Conservation (phyloP, 352 stramenopile genomes). For the Halophytophthora batemanensis region DNA sequence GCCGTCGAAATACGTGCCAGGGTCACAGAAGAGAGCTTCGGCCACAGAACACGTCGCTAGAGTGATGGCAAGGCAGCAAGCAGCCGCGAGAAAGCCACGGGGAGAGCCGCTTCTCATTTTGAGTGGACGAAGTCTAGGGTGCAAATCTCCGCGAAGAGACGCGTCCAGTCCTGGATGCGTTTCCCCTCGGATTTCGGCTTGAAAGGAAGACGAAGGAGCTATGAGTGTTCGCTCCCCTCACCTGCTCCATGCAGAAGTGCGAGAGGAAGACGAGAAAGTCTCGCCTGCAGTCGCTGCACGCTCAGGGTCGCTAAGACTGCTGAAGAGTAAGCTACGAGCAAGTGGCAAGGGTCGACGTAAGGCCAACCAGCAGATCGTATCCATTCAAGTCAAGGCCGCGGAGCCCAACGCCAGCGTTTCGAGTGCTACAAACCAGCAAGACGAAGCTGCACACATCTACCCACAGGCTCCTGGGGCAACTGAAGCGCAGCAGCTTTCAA, state of each 20-base stretch:
- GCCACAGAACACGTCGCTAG: conserved; percentile 1
- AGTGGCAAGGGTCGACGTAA: conserved; percentile 11
- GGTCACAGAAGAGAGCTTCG: conserved; percentile 32
- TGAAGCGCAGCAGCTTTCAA: too few relatives aligned
- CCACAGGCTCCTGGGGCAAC: too few relatives aligned
- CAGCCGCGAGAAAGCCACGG: not conserved
- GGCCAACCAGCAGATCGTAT: not conserved
- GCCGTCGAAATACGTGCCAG: conserved; percentile 45
- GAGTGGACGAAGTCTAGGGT: too few relatives aligned
- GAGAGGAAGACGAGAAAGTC: too few relatives aligned
- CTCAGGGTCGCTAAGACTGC: conserved; percentile 17
- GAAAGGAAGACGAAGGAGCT: not conserved
- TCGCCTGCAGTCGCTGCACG: not conserved
- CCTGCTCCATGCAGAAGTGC: too few relatives aligned
- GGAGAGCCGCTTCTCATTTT: too few relatives aligned
- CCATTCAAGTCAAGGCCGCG: not conserved
- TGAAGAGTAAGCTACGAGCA: conserved; percentile 26
- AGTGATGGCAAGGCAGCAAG: conserved; percentile 4
- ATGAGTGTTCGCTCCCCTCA: too few relatives aligned
- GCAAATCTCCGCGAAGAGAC: too few relatives aligned
- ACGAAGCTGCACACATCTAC: too few relatives aligned
- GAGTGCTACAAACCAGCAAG: not conserved
- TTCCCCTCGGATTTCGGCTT: not conserved
- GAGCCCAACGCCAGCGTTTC: too few relatives aligned
- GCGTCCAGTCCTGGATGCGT: too few relatives aligned